Evolutionary conservation across 352 stramenopile species (phyloP).

Genomic region (Globisporangium spiculum): DNA sequence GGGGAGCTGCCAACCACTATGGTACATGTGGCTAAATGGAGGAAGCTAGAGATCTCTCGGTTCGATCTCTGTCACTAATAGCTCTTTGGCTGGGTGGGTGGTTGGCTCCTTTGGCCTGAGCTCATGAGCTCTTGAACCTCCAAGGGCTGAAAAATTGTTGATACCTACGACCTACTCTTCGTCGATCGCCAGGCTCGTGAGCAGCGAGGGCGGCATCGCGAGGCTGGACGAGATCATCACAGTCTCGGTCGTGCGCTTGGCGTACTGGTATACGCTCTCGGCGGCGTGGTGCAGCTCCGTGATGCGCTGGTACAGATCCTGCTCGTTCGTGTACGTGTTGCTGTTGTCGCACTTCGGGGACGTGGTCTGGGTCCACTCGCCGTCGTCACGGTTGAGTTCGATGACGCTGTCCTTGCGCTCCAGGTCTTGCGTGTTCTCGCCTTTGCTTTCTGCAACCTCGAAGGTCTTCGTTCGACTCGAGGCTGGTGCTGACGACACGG

Average conservation of each 20-base stretch:
- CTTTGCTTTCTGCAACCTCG: background rate
- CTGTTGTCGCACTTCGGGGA: background rate
- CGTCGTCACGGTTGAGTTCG: conserved; percentile 14
- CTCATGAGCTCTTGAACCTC: background rate
- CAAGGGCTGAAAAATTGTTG: background rate
- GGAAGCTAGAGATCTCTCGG: background rate
- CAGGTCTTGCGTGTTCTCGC: background rate
- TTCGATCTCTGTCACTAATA: background rate
- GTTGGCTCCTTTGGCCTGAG: background rate
- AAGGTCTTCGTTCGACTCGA: conserved; percentile 13
- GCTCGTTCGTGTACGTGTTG: background rate
- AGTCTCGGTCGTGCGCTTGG: conserved; percentile 13
- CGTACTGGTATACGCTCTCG: conserved; percentile 20
- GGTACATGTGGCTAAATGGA: background rate
- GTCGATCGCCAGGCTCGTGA: conserved; percentile 4
- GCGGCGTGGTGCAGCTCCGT: conserved; percentile 14
- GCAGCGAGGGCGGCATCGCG: background rate
- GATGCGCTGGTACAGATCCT: conserved; percentile 16
- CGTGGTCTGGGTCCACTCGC: conserved; percentile 10
- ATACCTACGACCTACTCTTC: background rate
- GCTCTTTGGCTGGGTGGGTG: background rate
- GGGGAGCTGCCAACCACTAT: background rate
- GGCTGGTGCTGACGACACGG: background rate
- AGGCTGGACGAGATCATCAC: conserved; percentile 7
- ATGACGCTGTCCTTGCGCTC: conserved; percentile 12